phyloP scores from a whole-genome alignment of 495 filamentous ascomycete genomes.

The Pyrenopolyporus hunteri region DNA sequence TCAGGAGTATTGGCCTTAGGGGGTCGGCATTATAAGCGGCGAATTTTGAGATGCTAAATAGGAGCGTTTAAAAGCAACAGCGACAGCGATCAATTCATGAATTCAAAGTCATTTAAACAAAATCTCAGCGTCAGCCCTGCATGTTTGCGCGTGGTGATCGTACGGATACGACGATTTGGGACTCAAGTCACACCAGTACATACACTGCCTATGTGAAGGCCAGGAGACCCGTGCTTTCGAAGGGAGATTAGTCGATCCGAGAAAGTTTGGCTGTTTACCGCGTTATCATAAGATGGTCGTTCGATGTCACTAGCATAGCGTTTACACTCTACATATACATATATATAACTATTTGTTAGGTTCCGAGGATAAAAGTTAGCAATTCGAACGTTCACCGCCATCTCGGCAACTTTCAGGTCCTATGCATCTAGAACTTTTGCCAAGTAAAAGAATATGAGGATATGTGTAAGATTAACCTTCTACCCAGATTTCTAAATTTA shows the following conservation, averaged over 20 bases:
- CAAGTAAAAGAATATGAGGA: too few species aligned
- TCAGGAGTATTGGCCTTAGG: not conserved
- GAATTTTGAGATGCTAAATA: not conserved
- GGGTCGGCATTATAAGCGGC: not conserved
- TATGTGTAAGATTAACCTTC: too few species aligned
- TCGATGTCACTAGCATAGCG: not conserved
- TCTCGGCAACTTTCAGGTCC: too few species aligned
- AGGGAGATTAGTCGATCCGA: not conserved
- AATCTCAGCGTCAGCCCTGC: not conserved
- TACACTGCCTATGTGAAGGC: too few species aligned
- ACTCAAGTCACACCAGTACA: not conserved
- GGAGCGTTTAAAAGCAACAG: not conserved
- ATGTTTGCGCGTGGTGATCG: too few species aligned
- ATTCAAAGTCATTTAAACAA: not conserved
- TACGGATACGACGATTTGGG: not conserved
- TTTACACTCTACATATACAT: too few species aligned
- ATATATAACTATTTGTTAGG: too few species aligned
- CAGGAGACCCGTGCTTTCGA: not conserved
- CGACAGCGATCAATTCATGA: slow-evolving; percentile 6
- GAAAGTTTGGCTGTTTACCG: not conserved
- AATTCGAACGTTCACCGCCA: too few species aligned
- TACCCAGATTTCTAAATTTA: too few species aligned
- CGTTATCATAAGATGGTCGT: not conserved
- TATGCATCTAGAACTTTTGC: too few species aligned
- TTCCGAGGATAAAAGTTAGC: too few species aligned